Base-by-base conservation (phyloP, 2,329 filamentous ascomycete genomes). In the Orbilia ellipsospora region DNA sequence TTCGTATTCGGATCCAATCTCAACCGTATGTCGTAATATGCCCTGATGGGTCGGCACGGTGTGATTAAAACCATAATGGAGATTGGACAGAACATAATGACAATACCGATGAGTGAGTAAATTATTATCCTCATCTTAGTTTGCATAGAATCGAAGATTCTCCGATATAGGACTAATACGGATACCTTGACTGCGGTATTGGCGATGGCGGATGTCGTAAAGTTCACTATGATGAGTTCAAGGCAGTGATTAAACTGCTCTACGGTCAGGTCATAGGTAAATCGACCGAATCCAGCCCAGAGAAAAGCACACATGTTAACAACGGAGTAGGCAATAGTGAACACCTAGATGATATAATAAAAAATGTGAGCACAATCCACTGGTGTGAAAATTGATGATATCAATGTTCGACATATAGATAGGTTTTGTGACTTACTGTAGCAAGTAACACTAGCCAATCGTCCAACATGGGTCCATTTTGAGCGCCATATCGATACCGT, bases 151-250 rank as follows among this genome's bases (percentile, higher is more conserved):
- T 75, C 72, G 40, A 75, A 75, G 13, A 75, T 68, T 23, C 72
- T 64, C 8, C 72, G 64, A 40, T 75, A 75, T 31, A 75, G 16
- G 6, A 75, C 72, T 4, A 75, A 54, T n/a, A 75, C 52, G 2
- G 72, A 75, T 4, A 75, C 64, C 31, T 75, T 75, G 20, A 75
- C 72, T 5, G 72, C 72, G 15, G 72, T 69, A 26, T 75, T 75
- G 31, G 72, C 72, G 16, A 75, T 61, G 4, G 72, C 64, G 23
- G 69, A 75, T 2, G 48, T 50, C 5, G 64, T 64, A 28, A 75
- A 75, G 54, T 75, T 75, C 8, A 75, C 72, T 8, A 75, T 48
- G 15, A 75, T 51, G 4, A 75, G 54, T 13, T 36, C 59, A 1
- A 75, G 54, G 36, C 72, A 75, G 40, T 69, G 51, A 15, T 75